These are phyloP conservation scores for Psilocybe tampanensis DNA, from an alignment of 768 basidiomycete species.

Conservation along the genomic window DNA sequence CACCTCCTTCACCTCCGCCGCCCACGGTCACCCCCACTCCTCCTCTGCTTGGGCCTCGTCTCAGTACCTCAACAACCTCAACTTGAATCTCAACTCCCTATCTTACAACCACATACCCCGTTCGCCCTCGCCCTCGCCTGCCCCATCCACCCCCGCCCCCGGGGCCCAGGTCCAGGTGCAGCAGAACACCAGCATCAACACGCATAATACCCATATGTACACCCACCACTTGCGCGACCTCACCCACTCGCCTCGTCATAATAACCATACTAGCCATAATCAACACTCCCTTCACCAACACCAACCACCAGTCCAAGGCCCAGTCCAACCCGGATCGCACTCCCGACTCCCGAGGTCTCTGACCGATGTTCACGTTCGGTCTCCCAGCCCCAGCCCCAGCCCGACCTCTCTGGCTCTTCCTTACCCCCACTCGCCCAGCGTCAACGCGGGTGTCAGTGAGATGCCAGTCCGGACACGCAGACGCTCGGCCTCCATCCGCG, in stretches of 20 bases:
- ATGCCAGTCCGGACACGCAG: conserved; percentile 1
- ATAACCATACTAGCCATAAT: neutral
- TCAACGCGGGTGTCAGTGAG: neutral
- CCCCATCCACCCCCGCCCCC: neutral
- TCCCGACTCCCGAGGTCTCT: too few species aligned
- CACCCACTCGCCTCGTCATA: conserved; percentile 11
- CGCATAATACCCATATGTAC: conserved; percentile 26
- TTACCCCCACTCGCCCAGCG: too few species aligned
- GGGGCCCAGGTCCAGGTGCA: conserved; percentile 12
- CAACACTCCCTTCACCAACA: conserved; percentile 3
- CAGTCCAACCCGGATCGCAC: neutral
- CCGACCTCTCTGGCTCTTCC: too few species aligned
- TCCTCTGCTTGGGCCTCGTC: conserved; percentile 25
- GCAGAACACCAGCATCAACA: conserved; percentile 22
- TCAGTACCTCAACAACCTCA: neutral
- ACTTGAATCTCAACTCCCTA: conserved; percentile 1
- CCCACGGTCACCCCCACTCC: conserved; percentile 15
- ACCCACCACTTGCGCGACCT: conserved; percentile 25
- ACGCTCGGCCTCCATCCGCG: conserved; percentile 27
- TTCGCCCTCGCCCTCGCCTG: conserved; percentile 10
- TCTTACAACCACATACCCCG: conserved; percentile 8
- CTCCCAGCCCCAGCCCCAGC: too few species aligned
- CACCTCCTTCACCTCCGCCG: conserved; percentile 36
- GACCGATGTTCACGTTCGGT: too few species aligned
- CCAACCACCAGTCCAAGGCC: neutral